Conservation (phyloP, 192 early-diverging fungal genomes). For the Coemansia sp. region DNA sequence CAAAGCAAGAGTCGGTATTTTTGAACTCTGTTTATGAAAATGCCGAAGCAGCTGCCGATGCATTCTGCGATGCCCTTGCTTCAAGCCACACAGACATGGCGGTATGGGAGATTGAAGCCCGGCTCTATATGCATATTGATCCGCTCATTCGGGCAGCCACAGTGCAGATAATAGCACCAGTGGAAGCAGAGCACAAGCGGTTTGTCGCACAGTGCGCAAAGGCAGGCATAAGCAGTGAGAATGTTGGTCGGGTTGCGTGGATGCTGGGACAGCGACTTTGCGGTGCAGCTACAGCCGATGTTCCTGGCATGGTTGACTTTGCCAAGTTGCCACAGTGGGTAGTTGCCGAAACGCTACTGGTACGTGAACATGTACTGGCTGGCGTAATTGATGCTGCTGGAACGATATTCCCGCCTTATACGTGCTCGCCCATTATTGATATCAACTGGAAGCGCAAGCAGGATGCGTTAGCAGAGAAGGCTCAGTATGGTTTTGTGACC, state of each 20-base stretch:
- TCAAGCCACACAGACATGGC: too few relatives aligned
- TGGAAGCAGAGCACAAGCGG: conserved; percentile 4
- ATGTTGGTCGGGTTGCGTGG: not conserved
- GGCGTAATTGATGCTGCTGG: conserved; percentile 14
- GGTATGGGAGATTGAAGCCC: conserved; percentile 34
- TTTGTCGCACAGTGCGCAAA: conserved; percentile 5
- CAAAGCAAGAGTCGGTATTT: too few relatives aligned
- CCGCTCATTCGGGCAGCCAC: conserved; percentile 8
- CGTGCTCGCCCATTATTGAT: not conserved
- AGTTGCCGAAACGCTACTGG: conserved; percentile 1
- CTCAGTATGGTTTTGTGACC: not conserved
- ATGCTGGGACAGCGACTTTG: conserved; percentile 10
- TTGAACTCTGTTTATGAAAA: not conserved
- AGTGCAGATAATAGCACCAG: conserved; percentile 18
- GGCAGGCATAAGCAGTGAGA: not conserved
- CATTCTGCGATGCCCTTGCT: not conserved
- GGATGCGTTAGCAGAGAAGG: conserved; percentile 1
- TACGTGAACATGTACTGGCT: conserved; percentile 26
- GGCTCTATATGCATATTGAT: conserved; percentile 12
- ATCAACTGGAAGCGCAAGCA: not conserved
- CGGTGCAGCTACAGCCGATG: not conserved
- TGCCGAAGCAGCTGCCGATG: conserved; percentile 7
- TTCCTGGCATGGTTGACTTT: not conserved
- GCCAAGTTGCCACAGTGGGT: conserved; percentile 15
- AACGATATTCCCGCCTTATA: not conserved